Percentiles rank a stretch among this genome's conserved stretches.
Conservation (phyloP, 129 eudicot species). For the Saposhnikovia divaricata region DNA sequence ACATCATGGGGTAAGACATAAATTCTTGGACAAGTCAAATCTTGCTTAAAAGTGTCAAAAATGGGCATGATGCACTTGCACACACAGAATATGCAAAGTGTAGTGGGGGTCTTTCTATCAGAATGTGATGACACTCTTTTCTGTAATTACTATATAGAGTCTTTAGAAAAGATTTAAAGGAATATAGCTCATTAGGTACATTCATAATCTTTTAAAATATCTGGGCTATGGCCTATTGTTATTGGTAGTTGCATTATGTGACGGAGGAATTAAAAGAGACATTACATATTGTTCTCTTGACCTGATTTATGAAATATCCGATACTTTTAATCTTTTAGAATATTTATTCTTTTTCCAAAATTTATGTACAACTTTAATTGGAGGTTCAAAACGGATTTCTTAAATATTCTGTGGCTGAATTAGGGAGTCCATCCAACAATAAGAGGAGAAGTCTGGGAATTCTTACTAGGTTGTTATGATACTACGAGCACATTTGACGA, state of each 20-base stretch:
- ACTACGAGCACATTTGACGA: conserved; percentile 83
- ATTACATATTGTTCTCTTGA: not conserved
- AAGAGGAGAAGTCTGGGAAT: conserved; percentile 99
- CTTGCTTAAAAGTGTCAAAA: not conserved
- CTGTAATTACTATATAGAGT: not conserved
- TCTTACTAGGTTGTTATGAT: conserved; percentile 86
- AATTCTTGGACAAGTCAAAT: not conserved
- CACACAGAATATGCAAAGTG: not conserved
- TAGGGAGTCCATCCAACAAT: conserved; percentile 96
- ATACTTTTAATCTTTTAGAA: not conserved
- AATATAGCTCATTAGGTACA: not conserved
- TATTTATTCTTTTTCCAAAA: not conserved
- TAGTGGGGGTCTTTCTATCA: not conserved
- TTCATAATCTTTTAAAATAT: not conserved
- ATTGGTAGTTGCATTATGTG: not conserved
- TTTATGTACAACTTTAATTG: not conserved
- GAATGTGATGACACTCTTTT: not conserved
- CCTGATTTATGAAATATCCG: not conserved
- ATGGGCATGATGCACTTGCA: not conserved
- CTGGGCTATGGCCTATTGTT: not conserved
- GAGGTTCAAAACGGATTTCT: not conserved
- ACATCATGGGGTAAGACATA: conserved; percentile 71
- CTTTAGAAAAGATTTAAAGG: not conserved
- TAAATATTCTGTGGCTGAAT: conserved; percentile 14
- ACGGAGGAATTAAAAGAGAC: not conserved